Conservation (phyloP, 2,329 filamentous ascomycete genomes). For the Curvularia verruculosa region DNA sequence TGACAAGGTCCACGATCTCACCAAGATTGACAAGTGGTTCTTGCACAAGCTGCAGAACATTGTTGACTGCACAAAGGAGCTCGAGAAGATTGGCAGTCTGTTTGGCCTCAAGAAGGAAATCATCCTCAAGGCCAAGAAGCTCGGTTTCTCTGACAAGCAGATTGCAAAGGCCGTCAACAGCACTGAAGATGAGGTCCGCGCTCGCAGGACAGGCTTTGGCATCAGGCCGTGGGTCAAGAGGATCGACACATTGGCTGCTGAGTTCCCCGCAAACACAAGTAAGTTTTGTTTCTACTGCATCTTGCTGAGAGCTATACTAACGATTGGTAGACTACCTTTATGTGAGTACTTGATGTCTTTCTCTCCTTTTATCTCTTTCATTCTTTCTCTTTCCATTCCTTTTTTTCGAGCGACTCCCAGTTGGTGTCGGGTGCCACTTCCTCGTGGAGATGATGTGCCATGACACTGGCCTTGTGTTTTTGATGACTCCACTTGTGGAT, state of each 20-base stretch:
- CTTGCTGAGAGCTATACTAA: background rate
- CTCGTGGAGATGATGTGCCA: background rate
- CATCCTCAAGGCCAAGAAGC: constrained; percentile 90
- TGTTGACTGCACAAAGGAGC: constrained; percentile 84
- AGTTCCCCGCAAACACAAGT: constrained; percentile 58
- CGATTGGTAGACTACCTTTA: constrained; percentile 59
- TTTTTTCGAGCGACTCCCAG: background rate
- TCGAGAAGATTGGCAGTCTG: constrained; percentile 82
- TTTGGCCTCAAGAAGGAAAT: constrained; percentile 87
- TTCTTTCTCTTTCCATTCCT: background rate
- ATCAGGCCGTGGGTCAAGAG: constrained; percentile 97
- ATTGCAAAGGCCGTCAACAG: constrained; percentile 85
- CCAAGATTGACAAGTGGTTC: constrained; percentile 99
- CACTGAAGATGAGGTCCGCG: constrained; percentile 88
- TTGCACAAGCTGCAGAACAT: constrained; percentile 98
- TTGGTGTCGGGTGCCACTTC: background rate
- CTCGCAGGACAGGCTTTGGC: constrained; percentile 80
- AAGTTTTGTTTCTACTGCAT: background rate
- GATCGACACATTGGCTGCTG: constrained; percentile 95
- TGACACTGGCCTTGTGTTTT: background rate
- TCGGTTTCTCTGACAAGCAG: constrained; percentile 96
- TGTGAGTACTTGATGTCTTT: constrained; percentile 22
- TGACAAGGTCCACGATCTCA: constrained; percentile 88
- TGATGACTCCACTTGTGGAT: background rate
- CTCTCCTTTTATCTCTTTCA: background rate